These are phyloP conservation scores for Podila epigama DNA, from an alignment of 192 early-diverging fungal genomes.

Conservation along the genomic window DNA sequence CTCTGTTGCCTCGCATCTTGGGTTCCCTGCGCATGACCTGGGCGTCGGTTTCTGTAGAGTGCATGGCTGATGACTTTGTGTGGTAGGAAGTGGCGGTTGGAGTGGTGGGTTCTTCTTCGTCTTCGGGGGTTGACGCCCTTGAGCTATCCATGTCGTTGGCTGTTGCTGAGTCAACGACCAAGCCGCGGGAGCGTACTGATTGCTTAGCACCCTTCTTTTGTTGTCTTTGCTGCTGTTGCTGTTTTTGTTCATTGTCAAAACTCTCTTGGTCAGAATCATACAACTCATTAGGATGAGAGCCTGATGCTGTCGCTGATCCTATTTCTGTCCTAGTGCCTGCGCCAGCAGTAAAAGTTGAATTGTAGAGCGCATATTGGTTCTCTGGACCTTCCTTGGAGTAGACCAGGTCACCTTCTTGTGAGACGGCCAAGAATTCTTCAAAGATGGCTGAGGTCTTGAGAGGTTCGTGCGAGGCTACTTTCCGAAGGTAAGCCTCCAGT, in stretches of 20 bases:
- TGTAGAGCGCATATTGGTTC: background rate
- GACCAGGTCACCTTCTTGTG: slow-evolving; percentile 56
- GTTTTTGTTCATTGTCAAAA: background rate
- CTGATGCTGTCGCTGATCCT: background rate
- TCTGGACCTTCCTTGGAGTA: slow-evolving; percentile 44
- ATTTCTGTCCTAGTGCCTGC: too few relatives aligned
- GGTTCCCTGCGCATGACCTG: background rate
- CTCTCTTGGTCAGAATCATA: background rate
- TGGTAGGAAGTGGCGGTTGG: background rate
- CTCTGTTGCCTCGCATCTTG: slow-evolving; percentile 15
- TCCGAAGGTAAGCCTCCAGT: slow-evolving; percentile 55
- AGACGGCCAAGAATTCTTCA: slow-evolving; percentile 56
- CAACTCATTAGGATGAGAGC: background rate
- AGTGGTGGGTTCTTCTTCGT: background rate
- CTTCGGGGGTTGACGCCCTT: background rate
- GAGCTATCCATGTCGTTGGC: background rate
- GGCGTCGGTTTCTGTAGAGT: background rate
- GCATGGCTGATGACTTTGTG: background rate
- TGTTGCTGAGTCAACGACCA: too few relatives aligned
- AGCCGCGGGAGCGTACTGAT: too few relatives aligned
- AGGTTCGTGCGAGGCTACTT: slow-evolving; percentile 45
- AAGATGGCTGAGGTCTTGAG: slow-evolving; percentile 51
- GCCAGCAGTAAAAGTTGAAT: too few relatives aligned
- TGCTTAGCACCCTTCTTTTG: too few relatives aligned
- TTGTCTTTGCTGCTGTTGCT: too few relatives aligned